phyloP scores from a whole-genome alignment of 2,329 filamentous ascomycete species.

The Penicillium sp. region DNA sequence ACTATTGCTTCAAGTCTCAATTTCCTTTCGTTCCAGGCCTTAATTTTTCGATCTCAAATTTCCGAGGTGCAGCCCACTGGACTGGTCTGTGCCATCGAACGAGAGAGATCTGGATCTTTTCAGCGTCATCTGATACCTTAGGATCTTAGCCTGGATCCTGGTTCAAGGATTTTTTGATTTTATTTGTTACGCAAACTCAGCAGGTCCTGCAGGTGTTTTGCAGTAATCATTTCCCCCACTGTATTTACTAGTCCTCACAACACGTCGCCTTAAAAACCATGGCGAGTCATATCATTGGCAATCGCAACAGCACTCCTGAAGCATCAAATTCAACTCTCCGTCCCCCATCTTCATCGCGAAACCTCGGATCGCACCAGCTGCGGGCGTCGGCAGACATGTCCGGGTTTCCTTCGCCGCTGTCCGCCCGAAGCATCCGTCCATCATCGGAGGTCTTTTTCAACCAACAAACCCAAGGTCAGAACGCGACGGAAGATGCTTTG shows the following conservation, averaged over 20 bases:
- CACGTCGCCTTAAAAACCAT: slow-evolving; percentile 38
- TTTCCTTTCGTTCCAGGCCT: slow-evolving; percentile 39
- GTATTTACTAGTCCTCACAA: slow-evolving; percentile 36
- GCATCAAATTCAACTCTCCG: slow-evolving; percentile 77
- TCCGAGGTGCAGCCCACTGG: slow-evolving; percentile 47
- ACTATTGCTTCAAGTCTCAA: slow-evolving; percentile 41
- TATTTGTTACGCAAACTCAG: slow-evolving; percentile 55
- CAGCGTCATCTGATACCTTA: slow-evolving; percentile 20
- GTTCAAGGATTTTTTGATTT: slow-evolving; percentile 21
- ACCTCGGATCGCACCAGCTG: slow-evolving; percentile 77
- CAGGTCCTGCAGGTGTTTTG: slow-evolving; percentile 75
- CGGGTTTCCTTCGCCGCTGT: slow-evolving; percentile 69
- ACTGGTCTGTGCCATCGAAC: slow-evolving; percentile 44
- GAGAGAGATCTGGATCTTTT: slow-evolving; percentile 33
- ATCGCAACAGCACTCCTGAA: slow-evolving; percentile 97
- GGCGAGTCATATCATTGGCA: slow-evolving; percentile 69
- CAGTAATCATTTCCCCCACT: slow-evolving; percentile 39
- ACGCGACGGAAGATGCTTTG: slow-evolving; percentile 75
- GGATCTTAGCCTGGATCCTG: slow-evolving; percentile 18
- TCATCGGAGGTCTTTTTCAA: slow-evolving; percentile 92
- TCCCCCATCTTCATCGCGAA: slow-evolving; percentile 79
- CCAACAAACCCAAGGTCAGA: slow-evolving; percentile 67
- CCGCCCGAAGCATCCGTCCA: slow-evolving; percentile 79
- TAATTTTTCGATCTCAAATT: slow-evolving; percentile 23
- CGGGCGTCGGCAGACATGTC: slow-evolving; percentile 97